These are phyloP conservation scores for Mycena vitilis DNA, from an alignment of 768 basidiomycete species.

Conservation along the genomic window DNA sequence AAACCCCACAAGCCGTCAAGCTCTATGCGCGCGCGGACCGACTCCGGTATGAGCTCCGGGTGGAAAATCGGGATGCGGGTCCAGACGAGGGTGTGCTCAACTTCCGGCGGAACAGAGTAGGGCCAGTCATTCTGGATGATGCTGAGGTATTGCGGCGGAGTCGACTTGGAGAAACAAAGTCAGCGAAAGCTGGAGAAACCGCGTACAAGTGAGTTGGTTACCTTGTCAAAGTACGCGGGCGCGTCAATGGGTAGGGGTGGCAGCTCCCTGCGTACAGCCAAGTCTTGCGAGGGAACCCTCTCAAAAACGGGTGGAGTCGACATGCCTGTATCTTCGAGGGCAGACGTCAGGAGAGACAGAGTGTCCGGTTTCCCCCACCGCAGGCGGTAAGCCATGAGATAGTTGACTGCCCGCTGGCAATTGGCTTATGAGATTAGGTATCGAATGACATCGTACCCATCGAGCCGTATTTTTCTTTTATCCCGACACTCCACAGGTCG, in stretches of 20 bases:
- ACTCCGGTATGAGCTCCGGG: slow-evolving; percentile 60
- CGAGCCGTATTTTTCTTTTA: slow-evolving; percentile 72
- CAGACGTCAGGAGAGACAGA: slow-evolving; percentile 68
- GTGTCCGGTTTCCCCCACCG: slow-evolving; percentile 82
- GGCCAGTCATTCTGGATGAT: slow-evolving; percentile 91
- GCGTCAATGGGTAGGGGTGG: slow-evolving; percentile 48
- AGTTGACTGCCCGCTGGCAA: slow-evolving; percentile 62
- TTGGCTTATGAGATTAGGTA: slow-evolving; percentile 12
- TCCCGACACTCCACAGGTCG: slow-evolving; percentile 63
- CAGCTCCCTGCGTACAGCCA: slow-evolving; percentile 31
- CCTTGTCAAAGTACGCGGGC: slow-evolving; percentile 55
- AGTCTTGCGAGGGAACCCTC: slow-evolving; percentile 12
- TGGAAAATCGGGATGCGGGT: slow-evolving; percentile 79
- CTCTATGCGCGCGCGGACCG: slow-evolving; percentile 67
- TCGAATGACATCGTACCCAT: slow-evolving; percentile 58
- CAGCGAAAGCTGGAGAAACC: too few species aligned
- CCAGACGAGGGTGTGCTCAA: slow-evolving; percentile 86
- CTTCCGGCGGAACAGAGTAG: slow-evolving; percentile 82
- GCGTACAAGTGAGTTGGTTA: too few species aligned
- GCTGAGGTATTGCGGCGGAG: slow-evolving; percentile 68
- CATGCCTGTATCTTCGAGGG: slow-evolving; percentile 49
- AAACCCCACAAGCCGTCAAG: slow-evolving; percentile 89
- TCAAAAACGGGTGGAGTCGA: slow-evolving; percentile 29
- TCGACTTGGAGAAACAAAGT: slow-evolving; percentile 66
- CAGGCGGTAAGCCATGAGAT: slow-evolving; percentile 74